These are phyloP conservation scores for Cryptosporidium ryanae DNA, from an alignment of 169 alveolate species.

Conservation along the genomic window DNA sequence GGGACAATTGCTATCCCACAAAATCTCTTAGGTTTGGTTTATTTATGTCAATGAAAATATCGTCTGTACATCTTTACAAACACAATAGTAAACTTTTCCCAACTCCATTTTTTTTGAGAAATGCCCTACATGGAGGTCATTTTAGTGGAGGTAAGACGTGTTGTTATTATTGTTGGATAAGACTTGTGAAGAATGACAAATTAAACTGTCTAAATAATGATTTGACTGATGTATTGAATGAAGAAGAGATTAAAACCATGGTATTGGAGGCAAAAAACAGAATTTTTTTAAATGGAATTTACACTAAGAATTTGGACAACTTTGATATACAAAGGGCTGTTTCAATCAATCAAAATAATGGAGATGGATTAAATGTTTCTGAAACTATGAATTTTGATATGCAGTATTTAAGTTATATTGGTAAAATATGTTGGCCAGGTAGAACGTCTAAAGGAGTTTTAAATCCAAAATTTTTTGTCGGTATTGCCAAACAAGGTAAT, in stretches of 20 bases:
- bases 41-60: constrained; percentile 47
- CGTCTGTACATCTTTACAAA: constrained; percentile 29
- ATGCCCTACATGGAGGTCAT: not conserved
- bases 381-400: not conserved
- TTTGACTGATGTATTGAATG: not conserved
- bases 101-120: constrained; percentile 44
- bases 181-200: constrained; percentile 2
- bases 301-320: not conserved
- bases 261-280: constrained; percentile 41
- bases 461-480: constrained; percentile 35
- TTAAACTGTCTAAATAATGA: not conserved
- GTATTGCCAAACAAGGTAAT: not conserved
- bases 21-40: constrained; percentile 59
- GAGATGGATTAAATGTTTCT: not conserved
- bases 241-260: constrained; percentile 31
- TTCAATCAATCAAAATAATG: not conserved
- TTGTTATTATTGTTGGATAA: constrained; percentile 46
- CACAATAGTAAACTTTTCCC: constrained; percentile 21
- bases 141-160: not conserved
- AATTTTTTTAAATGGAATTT: constrained; percentile 35
- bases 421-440: constrained; percentile 69
- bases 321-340: not conserved
- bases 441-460: constrained; percentile 57
- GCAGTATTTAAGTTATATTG: constrained; percentile 2
- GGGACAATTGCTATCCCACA: constrained; percentile 48